Base-by-base conservation (phyloP, 192 early-diverging fungal genomes). In the Phlyctochytrium arcticum region DNA sequence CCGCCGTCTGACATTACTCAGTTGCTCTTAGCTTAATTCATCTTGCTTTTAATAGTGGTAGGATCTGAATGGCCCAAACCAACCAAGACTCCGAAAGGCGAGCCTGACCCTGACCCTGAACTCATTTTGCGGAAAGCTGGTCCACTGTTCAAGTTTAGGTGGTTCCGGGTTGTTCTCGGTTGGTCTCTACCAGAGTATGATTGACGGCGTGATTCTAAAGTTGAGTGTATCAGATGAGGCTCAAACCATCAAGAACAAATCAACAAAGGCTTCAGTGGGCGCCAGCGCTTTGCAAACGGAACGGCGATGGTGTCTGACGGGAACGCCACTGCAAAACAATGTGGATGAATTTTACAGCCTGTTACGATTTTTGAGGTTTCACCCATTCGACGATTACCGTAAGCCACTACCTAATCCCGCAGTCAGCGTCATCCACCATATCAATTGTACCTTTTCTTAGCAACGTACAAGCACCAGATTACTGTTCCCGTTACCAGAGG, bases 331-430 rank as follows among this genome's bases (percentile, higher is more conserved):
- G 39, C 87, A 91, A 64, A 91, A 91, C 60, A 80, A 70, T 39
- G 66, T 90, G 3, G 82, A 85, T 23, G 90, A 93, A 48, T 48
- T 90, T 2, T 93, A 82, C 58, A 78, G 85, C n/a, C 62, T 89
- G 8, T 58, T 91, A 9, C 78, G 81, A 0, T 91, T 91, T 48
- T 70, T 93, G 12, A 62, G 71, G n/a, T 75, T 91, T 35, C 61
- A 81, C 27, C 80, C 79, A 1, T 83, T 81, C 57, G 75, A 76
- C 26, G 68, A 85, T 1, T 81, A 55, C 26, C 4, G 64, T 54
- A 36, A 51, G 33, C 7, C 7, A 19, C 24, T 46, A 17, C 15
- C 39, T 30, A 26, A 23, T 27, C 3, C n/a, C 21, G n/a, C 49
- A 36, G 49, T 9, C 10, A 35, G 48, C 34, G 7, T 4, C 2